Evolutionary conservation across 2,329 filamentous ascomycete genomes (phyloP).

Genomic region (Colletotrichum sp.): DNA sequence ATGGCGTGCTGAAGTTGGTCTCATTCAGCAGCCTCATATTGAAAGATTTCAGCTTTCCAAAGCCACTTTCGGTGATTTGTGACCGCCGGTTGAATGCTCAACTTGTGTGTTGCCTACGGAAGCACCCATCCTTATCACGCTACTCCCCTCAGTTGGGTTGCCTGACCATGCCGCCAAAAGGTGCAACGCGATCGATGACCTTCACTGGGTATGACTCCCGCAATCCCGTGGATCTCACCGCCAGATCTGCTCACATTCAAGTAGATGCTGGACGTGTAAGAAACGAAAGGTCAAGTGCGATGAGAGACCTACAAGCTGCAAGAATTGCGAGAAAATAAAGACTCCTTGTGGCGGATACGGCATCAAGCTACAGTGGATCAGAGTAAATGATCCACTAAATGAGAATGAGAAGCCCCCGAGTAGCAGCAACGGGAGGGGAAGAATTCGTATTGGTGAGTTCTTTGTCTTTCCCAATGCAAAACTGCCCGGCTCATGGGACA

Average conservation of each 20-base stretch:
- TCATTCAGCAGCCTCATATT: not conserved
- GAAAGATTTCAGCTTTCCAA: not conserved
- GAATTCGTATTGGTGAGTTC: not conserved
- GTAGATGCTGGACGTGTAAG: conserved; percentile 4
- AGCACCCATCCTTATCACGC: not conserved
- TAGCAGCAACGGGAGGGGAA: not conserved
- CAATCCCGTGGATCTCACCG: not conserved
- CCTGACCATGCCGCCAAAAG: not conserved
- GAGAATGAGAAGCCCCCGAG: not conserved
- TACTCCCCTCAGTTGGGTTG: not conserved
- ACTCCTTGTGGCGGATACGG: not conserved
- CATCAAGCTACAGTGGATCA: not conserved
- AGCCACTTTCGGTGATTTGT: not conserved
- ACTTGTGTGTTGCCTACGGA: accelerated
- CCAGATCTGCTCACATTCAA: not conserved
- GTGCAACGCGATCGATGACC: not conserved
- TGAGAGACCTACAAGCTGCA: not conserved
- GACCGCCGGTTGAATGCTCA: accelerated
- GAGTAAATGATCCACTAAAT: not conserved
- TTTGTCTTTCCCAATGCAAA: not conserved
- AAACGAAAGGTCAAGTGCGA: conserved; percentile 3
- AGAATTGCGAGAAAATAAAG: not conserved
- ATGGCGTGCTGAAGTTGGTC: not conserved
- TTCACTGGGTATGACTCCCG: not conserved
- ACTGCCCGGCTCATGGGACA: not conserved